Evolutionary conservation across 345 rosid species (phyloP), one percentile per base, ranked within the genome.

Genomic region (Geranium brycei): DNA sequence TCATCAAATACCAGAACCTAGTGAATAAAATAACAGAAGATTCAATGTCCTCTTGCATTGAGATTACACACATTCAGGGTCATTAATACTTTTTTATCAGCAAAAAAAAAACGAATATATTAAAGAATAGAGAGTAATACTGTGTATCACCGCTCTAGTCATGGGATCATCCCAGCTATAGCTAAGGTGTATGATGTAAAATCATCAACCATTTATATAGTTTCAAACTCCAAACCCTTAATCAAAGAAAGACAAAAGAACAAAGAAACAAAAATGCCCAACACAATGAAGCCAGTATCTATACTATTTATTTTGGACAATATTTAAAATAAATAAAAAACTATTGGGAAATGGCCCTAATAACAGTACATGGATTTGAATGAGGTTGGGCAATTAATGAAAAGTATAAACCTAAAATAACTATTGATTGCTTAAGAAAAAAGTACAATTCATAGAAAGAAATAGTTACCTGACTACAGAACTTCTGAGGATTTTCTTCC

Each of bases 401-500:
- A 47, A 11, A 19, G 8, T 5, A 59, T 19, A 23, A 31, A 19
- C 8, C 4, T 19, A 10, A 8, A 31, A 8, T 11, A 58, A 17
- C 57, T 28, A 17, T 35, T 3, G 17, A 65, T 40, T 38, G 16
- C 40, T 17, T 16, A 64, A 35, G 41, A 35, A 31, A 32, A 30
- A 16, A 14, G 51, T 31, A 55, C 58, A 8, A 57, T 31, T 19
- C 28, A 16, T 35, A 14, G 30, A 23, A 38, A 12, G 47, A 41
- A 62, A 55, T 58, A 58, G 63, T 38, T 79, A 88, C 96, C 91
- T 81, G 88, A 77, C 83, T 88, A 72, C 80, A 79, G 71, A 88
- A 88, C 77, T 88, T 88, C 72, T 84, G 80, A 32, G 96, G 96
- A 68, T 84, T 84, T 78, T 88, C 96, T 75, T 84, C 85, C 71